phyloP scores from a whole-genome alignment of 257 asterid genomes.

The Solanum rostratum region DNA sequence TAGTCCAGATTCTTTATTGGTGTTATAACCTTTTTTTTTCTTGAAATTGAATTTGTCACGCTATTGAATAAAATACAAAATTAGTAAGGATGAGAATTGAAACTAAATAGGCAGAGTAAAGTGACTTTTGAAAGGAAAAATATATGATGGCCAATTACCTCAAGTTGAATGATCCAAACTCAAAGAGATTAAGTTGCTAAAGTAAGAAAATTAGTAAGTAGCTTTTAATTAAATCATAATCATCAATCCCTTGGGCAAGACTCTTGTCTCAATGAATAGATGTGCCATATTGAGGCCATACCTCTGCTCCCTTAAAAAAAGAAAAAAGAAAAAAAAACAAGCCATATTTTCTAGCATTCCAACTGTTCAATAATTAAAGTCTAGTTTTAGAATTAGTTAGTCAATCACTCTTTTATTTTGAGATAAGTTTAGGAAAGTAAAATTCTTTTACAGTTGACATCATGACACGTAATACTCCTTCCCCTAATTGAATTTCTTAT shows the following conservation, averaged over 20 bases:
- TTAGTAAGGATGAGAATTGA: not conserved
- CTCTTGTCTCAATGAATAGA: not conserved
- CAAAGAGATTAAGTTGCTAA: not conserved
- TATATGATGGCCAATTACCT: not conserved
- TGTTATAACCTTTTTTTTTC: too few species aligned
- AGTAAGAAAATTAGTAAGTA: not conserved
- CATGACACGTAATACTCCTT: too few species aligned
- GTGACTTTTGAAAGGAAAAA: not conserved
- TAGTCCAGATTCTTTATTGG: too few species aligned
- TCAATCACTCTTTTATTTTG: too few species aligned
- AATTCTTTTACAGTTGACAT: too few species aligned
- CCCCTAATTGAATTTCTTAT: too few species aligned
- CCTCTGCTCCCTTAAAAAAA: not conserved
- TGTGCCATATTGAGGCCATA: too few species aligned
- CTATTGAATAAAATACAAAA: not conserved
- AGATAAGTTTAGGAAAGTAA: too few species aligned
- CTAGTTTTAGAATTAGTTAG: too few species aligned
- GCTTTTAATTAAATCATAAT: too few species aligned
- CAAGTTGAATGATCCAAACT: not conserved
- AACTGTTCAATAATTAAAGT: too few species aligned
- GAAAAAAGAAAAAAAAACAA: too few species aligned
- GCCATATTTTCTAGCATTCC: not conserved
- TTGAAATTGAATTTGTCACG: not conserved
- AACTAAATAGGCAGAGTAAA: not conserved
- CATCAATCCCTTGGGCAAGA: not conserved